Base-by-base conservation (phyloP, 176 grass and related monocot genomes). In the Alloteropsis semialata region DNA sequence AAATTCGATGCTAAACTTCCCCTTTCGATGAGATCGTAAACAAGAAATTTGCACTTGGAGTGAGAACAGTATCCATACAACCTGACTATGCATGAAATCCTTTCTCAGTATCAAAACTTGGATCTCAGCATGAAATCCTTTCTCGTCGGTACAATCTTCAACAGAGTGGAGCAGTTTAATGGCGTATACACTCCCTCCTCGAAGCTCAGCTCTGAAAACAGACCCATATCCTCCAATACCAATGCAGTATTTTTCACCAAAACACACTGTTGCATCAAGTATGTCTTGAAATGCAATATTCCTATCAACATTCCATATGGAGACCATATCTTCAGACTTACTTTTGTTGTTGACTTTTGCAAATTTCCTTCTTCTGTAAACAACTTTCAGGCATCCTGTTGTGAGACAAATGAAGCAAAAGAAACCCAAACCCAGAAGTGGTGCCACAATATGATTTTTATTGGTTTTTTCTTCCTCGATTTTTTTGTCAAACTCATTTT, bases 21-120 rank as follows among this genome's bases (percentile, higher is more conserved):
- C 19, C 61, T 80, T n/a, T 83, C 48, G 0, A 90, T 90, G 44
- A 83, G 64, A 10, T 87, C 69, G 0, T 42, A 69, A 13, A 84
- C 53, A 1, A 87, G 75, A 3, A 84, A 75, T 50, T 65, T 87
- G 66, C 38, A 51, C 1, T 14, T 34, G 0, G 59, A 61, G 32
- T 89, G 83, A 6, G 62, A 65, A 10, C 82, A 82, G 6, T 57
- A 89, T 0, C 83, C 88, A 44, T 87, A 30, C 8, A 90, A 8
- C 38, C 74, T 86, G 46, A 90, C 84, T 11, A 86, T 83, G 32
- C 70, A 83, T 1, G 60, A 53, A 89, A 89, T 69, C 49, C 6
- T 30, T 2, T 25, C 6, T 67, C 42, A n/a, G n/a, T 0, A 65
- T 69, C 16, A 84, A 5, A 18, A 82, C 68, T 33, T 87, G 5